These are phyloP conservation scores for Litsea cubeba DNA, from an alignment of 164 flowering plant species.

Conservation along the genomic window DNA sequence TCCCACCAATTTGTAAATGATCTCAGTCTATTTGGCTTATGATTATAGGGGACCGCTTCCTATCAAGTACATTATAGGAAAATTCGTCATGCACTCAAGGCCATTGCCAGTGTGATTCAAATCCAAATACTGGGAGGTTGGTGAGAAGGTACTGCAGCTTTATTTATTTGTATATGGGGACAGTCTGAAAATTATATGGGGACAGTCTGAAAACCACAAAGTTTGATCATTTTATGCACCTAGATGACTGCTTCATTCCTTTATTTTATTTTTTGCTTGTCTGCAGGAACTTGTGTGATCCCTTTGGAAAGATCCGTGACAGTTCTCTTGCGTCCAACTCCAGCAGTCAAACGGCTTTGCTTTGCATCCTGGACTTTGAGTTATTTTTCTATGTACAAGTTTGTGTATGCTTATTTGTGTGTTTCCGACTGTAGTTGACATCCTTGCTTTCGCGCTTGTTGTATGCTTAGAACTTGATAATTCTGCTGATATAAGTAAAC, in stretches of 20 bases:
- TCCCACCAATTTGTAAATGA: not conserved
- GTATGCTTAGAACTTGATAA: too few relatives aligned
- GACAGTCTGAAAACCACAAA: not conserved
- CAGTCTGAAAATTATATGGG: not conserved
- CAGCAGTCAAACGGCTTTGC: not conserved
- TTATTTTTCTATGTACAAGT: too few relatives aligned
- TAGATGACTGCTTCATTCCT: not conserved
- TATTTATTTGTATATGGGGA: not conserved
- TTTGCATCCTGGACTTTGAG: not conserved
- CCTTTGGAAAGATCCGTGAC: not conserved
- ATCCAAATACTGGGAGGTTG: not conserved
- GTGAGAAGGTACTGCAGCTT: not conserved
- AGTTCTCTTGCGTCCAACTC: not conserved
- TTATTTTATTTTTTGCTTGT: not conserved
- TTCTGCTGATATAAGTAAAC: too few relatives aligned
- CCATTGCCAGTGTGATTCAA: not conserved
- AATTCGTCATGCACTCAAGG: conserved; percentile 19
- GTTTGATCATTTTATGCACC: not conserved
- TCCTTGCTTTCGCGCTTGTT: too few relatives aligned
- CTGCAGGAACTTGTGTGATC: not conserved
- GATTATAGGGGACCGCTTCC: conserved; percentile 55
- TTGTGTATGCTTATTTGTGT: too few relatives aligned
- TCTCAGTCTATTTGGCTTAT: not conserved
- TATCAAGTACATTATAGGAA: conserved; percentile 37
- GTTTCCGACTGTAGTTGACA: too few relatives aligned